Percentiles rank a stretch among this genome's conserved stretches.
Conservation (phyloP, 2,329 filamentous ascomycete species). For the Cordyceps cicadae region DNA sequence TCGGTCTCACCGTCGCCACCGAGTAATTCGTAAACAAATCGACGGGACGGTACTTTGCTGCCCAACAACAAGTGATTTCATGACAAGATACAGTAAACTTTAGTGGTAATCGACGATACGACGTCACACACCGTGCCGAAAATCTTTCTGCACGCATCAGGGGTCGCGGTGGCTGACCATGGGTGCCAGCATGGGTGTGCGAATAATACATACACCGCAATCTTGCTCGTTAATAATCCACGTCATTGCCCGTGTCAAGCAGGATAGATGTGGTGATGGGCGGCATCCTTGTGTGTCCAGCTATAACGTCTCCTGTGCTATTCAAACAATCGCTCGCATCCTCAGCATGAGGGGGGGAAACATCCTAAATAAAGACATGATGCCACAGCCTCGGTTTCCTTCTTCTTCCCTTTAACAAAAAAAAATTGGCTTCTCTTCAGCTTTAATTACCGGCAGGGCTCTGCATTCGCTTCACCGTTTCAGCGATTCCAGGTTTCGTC, state of each 20-base stretch:
- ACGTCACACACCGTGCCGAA: conserved; percentile 2
- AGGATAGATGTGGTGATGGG: not conserved
- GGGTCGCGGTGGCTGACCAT: not conserved
- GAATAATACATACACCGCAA: too few species aligned
- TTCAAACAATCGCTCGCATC: not conserved
- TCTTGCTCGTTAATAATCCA: too few species aligned
- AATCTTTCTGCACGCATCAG: not conserved
- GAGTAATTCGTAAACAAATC: too few species aligned
- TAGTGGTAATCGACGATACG: not conserved
- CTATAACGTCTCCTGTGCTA: not conserved
- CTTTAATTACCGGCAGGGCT: too few species aligned
- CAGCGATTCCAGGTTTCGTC: not conserved
- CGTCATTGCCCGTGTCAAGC: too few species aligned
- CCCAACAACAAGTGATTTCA: not conserved
- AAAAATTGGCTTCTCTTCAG: too few species aligned
- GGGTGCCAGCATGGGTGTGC: not conserved
- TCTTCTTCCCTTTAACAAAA: too few species aligned
- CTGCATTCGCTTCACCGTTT: not conserved
- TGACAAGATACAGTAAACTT: not conserved
- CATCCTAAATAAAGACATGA: too few species aligned
- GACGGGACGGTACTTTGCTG: not conserved
- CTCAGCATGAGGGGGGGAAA: not conserved
- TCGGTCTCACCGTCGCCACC: not conserved
- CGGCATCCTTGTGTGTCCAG: too few species aligned
- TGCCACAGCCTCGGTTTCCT: too few species aligned